Evolutionary conservation across 2,329 filamentous ascomycete species (phyloP).

Genomic region (Atkinsonella hypoxylon): DNA sequence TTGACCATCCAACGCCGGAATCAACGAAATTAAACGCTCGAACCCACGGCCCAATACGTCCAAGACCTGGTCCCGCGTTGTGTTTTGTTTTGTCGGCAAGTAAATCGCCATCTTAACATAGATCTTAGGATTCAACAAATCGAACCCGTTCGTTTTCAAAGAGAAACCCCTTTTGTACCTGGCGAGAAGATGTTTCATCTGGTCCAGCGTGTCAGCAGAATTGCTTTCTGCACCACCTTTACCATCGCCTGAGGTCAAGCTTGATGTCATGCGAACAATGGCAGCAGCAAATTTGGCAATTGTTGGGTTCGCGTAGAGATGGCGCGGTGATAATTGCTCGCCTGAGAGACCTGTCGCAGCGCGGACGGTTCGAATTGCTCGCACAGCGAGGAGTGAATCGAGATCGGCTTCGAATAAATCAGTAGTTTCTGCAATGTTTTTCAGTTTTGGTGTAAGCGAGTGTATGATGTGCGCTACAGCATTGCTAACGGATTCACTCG

Average conservation of each 20-base stretch:
- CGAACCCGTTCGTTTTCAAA: not conserved
- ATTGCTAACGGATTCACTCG: slow-evolving; percentile 7
- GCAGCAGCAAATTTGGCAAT: slow-evolving; percentile 14
- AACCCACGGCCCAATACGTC: not conserved
- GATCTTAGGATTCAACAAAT: not conserved
- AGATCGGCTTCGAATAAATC: slow-evolving; percentile 19
- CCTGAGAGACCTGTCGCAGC: slow-evolving; percentile 15
- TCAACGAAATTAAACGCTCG: not conserved
- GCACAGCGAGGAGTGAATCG: slow-evolving; percentile 20
- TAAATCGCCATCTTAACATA: not conserved
- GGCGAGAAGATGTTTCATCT: not conserved
- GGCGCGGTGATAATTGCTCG: slow-evolving; percentile 19
- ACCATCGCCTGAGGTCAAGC: slow-evolving; percentile 1
- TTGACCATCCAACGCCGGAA: not conserved
- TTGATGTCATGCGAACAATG: slow-evolving; percentile 10
- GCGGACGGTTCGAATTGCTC: slow-evolving; percentile 19
- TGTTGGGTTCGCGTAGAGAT: slow-evolving; percentile 23
- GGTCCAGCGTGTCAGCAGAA: slow-evolving; percentile 2
- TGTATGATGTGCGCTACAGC: slow-evolving; percentile 8
- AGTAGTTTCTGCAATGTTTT: slow-evolving; percentile 9
- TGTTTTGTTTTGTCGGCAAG: not conserved
- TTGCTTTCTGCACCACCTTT: slow-evolving; percentile 23
- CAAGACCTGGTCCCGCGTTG: not conserved
- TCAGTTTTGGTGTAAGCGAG: slow-evolving; percentile 9
- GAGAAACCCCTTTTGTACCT: not conserved